Percentiles rank a stretch among this genome's conserved stretches.
Conservation (phyloP, 805 yeast species). For the Spathaspora hagerdaliae region DNA sequence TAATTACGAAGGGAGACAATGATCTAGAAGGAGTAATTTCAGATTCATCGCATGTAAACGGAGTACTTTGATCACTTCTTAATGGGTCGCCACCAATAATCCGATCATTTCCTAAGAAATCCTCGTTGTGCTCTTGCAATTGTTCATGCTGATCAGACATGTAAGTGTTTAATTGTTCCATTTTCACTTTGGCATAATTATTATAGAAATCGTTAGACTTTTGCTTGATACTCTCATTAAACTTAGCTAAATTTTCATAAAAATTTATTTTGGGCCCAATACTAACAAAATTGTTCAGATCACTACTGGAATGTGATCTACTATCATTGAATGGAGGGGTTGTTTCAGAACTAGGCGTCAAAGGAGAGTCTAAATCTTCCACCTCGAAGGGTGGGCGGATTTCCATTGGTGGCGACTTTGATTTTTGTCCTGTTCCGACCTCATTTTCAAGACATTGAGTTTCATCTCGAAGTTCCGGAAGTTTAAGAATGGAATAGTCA, state of each 20-base stretch:
- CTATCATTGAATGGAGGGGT: not conserved
- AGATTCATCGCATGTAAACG: no score
- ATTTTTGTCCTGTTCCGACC: not conserved
- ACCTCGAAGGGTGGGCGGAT: not conserved
- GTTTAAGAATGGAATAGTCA: not conserved
- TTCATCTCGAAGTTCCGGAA: not conserved
- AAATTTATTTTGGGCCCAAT: conserved; percentile 14
- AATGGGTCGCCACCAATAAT: no score
- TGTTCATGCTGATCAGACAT: conserved; percentile 6
- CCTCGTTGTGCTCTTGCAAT: not conserved
- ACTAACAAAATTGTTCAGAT: not conserved
- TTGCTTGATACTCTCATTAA: conserved; percentile 20
- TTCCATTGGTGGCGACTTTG: not conserved
- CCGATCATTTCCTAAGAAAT: no score
- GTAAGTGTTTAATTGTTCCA: conserved; percentile 12
- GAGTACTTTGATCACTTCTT: no score
- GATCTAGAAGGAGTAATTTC: no score
- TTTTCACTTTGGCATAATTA: conserved; percentile 12
- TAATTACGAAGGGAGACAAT: not conserved
- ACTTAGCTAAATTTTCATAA: conserved; percentile 19
- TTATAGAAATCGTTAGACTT: conserved; percentile 17
- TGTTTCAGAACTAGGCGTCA: not conserved
- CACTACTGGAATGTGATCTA: not conserved
- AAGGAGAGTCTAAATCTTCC: not conserved
- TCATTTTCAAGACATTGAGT: no score